Evolutionary conservation across 495 filamentous ascomycete species (phyloP).

Genomic region (Podospora anserina): DNA sequence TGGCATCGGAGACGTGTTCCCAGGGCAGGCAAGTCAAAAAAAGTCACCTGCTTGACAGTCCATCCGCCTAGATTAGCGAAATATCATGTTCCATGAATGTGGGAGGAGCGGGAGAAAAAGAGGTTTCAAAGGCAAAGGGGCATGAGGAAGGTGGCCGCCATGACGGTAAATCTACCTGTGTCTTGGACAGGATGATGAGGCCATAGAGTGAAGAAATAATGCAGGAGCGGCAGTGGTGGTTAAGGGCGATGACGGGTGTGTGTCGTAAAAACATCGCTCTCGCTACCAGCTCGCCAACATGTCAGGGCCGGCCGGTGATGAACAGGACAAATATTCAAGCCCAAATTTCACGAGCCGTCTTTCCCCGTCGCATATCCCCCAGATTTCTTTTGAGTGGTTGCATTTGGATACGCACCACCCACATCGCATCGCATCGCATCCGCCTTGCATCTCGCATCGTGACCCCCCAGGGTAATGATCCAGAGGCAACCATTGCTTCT

Average conservation of each 20-base stretch:
- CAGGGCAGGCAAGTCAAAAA: background rate
- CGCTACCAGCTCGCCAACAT: background rate
- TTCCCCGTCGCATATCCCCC: constrained; percentile 3
- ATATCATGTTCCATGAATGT: background rate
- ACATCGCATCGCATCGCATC: background rate
- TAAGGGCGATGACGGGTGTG: background rate
- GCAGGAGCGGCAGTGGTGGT: background rate
- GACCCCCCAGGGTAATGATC: background rate
- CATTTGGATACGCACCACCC: background rate
- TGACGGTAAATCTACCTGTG: background rate
- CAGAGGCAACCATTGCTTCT: background rate
- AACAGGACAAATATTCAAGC: background rate
- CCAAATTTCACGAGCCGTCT: constrained; percentile 11
- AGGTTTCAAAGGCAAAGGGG: background rate
- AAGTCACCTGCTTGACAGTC: background rate
- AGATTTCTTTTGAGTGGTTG: background rate
- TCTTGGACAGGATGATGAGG: background rate
- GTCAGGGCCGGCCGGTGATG: background rate
- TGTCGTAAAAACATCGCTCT: background rate
- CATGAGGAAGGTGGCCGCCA: background rate
- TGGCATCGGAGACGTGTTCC: background rate
- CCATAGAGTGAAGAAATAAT: background rate
- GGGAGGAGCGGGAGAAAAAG: background rate
- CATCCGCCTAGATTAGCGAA: background rate
- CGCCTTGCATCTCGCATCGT: background rate